phyloP scores from a whole-genome alignment of 768 basidiomycete genomes.

The Tylopilus subfusipes region DNA sequence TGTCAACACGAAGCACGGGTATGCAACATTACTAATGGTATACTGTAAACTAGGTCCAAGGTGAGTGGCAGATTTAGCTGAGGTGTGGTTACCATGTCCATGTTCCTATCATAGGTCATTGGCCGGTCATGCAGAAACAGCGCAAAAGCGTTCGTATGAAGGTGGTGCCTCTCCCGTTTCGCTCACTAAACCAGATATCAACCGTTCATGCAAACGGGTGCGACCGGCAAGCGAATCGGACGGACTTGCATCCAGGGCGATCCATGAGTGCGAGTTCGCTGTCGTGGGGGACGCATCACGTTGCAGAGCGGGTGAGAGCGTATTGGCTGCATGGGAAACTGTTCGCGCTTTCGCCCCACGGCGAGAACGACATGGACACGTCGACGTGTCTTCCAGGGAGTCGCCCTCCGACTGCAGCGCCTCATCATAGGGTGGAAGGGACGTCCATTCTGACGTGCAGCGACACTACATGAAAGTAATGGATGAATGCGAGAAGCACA shows the following conservation, averaged over 20 bases:
- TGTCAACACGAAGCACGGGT: too few relatives aligned
- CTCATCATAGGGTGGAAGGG: slow-evolving; percentile 72
- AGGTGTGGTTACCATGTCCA: background rate
- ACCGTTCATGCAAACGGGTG: slow-evolving; percentile 64
- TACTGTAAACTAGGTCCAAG: background rate
- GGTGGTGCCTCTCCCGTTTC: slow-evolving; percentile 85
- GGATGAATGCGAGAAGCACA: background rate
- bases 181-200: slow-evolving; percentile 79
- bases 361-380: slow-evolving; percentile 44
- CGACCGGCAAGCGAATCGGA: slow-evolving; percentile 40
- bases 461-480: slow-evolving; percentile 51
- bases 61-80: background rate
- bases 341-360: slow-evolving; percentile 11
- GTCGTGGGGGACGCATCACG: slow-evolving; percentile 35
- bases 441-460: slow-evolving; percentile 76
- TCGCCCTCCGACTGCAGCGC: slow-evolving; percentile 11
- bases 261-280: slow-evolving; percentile 27
- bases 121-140: background rate
- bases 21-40: background rate
- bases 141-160: slow-evolving; percentile 12
- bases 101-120: background rate
- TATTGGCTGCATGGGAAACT: background rate
- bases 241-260: background rate
- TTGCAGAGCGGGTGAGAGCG: slow-evolving; percentile 11
- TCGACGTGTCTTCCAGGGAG: slow-evolving; percentile 8